A percentile compares a stretch with the other conserved stretches of the same genome.
phyloP scores from a whole-genome alignment of 2,329 filamentous ascomycete genomes.

The Phyllosticta capitalensis region DNA sequence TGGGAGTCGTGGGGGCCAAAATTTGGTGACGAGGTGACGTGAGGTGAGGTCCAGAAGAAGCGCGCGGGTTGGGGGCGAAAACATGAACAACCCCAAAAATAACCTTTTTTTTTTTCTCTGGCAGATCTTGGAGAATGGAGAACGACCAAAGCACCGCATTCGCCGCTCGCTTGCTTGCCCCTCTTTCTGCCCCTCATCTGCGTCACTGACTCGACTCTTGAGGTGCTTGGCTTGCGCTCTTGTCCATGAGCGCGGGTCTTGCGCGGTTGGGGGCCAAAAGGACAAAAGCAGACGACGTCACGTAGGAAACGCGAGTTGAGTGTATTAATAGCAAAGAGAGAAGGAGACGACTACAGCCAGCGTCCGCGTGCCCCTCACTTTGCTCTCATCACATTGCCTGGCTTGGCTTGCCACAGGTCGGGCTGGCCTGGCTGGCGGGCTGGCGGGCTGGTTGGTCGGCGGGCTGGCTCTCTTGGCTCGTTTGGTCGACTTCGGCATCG shows the following conservation, averaged over 20 bases:
- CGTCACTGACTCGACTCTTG: not conserved
- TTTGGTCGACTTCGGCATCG: constrained; percentile 1
- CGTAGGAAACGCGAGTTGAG: not conserved
- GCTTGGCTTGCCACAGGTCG: not conserved
- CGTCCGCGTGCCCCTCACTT: not conserved
- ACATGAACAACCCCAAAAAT: not conserved
- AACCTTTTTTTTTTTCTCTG: not conserved
- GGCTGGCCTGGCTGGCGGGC: not conserved
- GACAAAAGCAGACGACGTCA: not conserved
- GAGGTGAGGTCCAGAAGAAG: too few relatives aligned
- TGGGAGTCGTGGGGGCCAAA: too few relatives aligned
- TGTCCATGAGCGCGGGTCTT: too few relatives aligned
- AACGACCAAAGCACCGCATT: not conserved
- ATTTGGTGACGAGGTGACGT: too few relatives aligned
- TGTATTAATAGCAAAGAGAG: not conserved
- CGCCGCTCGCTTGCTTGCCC: not conserved
- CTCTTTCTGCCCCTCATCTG: not conserved
- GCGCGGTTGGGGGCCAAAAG: not conserved
- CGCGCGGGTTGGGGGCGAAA: too few relatives aligned
- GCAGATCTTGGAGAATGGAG: not conserved
- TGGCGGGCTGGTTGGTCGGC: not conserved
- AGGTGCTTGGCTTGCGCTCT: not conserved
- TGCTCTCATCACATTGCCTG: not conserved
- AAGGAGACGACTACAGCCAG: not conserved
- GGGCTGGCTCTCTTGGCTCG: not conserved